Conservation (phyloP, 306 rosid species). For the Quercus aquifolioides region DNA sequence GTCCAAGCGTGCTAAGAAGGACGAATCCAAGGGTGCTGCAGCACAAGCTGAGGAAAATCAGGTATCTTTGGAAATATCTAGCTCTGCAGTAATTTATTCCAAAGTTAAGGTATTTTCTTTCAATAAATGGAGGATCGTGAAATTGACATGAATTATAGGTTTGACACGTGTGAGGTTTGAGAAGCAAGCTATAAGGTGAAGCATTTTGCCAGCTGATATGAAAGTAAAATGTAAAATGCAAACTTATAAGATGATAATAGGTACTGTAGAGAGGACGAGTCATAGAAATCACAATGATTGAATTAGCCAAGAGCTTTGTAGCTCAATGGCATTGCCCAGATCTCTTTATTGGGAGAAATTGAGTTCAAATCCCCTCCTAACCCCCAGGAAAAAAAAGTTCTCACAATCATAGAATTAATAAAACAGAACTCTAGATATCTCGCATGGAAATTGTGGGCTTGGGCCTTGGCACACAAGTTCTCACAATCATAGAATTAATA, state of each 20-base stretch:
- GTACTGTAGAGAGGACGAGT: background rate
- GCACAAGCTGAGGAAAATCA: conserved; percentile 83
- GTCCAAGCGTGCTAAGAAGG: conserved; percentile 83
- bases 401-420: background rate
- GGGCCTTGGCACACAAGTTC: background rate
- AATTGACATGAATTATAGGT: background rate
- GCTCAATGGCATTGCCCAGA: too few relatives aligned
- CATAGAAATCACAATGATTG: too few relatives aligned
- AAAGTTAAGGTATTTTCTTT: background rate
- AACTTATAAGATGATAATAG: background rate
- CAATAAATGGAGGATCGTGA: background rate
- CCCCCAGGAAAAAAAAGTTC: too few relatives aligned
- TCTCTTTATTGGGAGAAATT: too few relatives aligned
- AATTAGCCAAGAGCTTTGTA: too few relatives aligned
- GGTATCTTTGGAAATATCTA: conserved; percentile 39
- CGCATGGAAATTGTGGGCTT: background rate
- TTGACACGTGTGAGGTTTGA: background rate
- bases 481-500: background rate
- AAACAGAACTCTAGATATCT: background rate
- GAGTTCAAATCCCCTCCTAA: too few relatives aligned
- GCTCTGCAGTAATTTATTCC: conserved; percentile 14
- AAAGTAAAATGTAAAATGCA: background rate
- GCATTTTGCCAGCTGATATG: background rate
- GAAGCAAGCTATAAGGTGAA: background rate
- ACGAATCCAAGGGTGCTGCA: conserved; percentile 59